These are phyloP conservation scores for Solanum hybrid DNA, from an alignment of 305 asterid species.

Conservation along the genomic window DNA sequence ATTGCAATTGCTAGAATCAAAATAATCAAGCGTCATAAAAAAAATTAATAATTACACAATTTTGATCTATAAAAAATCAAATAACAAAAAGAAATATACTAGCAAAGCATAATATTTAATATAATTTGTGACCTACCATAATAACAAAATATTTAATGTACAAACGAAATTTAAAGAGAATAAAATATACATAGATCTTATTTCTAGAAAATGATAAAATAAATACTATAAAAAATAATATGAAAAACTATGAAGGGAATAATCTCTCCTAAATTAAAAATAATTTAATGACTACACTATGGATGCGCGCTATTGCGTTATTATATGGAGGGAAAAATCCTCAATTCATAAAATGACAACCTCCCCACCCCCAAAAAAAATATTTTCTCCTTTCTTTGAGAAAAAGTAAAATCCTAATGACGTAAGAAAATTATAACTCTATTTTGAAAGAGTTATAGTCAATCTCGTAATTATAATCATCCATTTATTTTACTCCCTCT, in stretches of 20 bases:
- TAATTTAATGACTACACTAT: neutral
- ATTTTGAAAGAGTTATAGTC: no score
- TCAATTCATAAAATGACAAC: neutral
- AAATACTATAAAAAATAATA: no score
- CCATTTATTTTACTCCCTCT: no score
- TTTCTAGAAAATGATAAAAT: neutral
- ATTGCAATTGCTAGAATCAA: neutral
- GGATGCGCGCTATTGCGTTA: neutral
- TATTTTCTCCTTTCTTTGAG: no score
- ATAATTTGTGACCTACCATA: neutral
- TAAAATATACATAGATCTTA: neutral
- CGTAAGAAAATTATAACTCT: no score
- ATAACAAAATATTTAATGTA: no score
- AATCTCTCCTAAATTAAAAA: neutral
- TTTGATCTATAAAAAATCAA: neutral
- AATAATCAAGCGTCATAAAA: neutral
- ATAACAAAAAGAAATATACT: neutral
- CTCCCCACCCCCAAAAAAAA: neutral
- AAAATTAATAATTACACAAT: neutral
- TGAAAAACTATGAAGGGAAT: neutral
- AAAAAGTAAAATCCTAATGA: no score
- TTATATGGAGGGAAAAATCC: neutral
- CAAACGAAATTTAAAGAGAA: neutral
- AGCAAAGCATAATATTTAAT: neutral
- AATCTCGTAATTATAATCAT: no score